These are phyloP conservation scores for Cryphonectria naterciae DNA, from an alignment of 2,329 filamentous ascomycete species.

Conservation along the genomic window DNA sequence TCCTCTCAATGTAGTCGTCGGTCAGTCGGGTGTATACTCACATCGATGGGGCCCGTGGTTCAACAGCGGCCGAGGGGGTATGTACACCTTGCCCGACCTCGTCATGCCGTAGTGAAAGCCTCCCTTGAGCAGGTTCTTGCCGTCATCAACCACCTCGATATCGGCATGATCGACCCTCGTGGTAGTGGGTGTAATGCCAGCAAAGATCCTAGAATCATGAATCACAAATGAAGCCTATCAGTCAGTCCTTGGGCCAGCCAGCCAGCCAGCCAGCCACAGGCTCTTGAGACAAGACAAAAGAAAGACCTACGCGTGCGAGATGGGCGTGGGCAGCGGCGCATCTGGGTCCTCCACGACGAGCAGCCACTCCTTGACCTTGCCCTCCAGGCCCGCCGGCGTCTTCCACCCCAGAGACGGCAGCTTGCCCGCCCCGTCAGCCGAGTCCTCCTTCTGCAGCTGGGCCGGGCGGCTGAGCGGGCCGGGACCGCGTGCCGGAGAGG, in stretches of 20 bases:
- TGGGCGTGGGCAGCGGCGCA: background rate
- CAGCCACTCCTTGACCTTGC: background rate
- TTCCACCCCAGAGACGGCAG: background rate
- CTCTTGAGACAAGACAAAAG: background rate
- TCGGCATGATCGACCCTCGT: constrained; percentile 42
- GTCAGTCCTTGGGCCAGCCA: no score
- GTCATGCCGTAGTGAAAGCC: constrained; percentile 54
- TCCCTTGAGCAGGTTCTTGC: constrained; percentile 41
- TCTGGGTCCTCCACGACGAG: background rate
- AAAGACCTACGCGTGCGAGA: background rate
- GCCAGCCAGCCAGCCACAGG: no score
- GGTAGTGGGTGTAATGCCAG: constrained; percentile 43
- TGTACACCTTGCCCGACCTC: constrained; percentile 45
- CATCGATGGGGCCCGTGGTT: constrained; percentile 57
- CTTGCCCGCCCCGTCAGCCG: background rate
- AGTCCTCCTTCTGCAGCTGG: constrained; percentile 33
- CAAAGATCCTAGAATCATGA: constrained; percentile 39
- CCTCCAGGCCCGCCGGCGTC: background rate
- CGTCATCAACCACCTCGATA: constrained; percentile 40
- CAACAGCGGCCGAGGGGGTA: constrained; percentile 50
- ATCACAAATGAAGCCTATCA: constrained; percentile 42
- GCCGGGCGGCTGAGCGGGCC: constrained; percentile 35
- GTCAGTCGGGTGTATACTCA: constrained; percentile 30
- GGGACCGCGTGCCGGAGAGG: constrained; percentile 46
- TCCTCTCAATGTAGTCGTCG: no score